Conservation (phyloP, 2,329 filamentous ascomycete species). For the Nannizziopsis arthrosporioides region DNA sequence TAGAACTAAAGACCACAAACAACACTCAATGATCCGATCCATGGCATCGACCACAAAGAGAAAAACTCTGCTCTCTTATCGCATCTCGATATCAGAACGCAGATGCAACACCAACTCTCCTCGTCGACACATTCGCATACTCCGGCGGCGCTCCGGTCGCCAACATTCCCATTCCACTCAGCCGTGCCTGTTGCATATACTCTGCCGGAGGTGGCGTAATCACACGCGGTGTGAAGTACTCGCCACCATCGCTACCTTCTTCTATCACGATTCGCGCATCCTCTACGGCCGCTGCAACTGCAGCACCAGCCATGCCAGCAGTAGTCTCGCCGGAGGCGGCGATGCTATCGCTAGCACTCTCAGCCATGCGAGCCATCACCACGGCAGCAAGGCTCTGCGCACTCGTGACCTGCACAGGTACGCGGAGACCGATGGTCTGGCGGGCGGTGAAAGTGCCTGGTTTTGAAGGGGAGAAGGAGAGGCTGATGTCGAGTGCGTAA, state of each 20-base stretch:
- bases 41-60: not conserved
- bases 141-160: constrained; percentile 5
- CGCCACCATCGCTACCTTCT: constrained; percentile 1
- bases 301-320: not conserved
- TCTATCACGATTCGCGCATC: too few relatives aligned
- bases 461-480: constrained; percentile 44
- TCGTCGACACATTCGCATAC: constrained; percentile 4
- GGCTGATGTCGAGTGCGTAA: constrained; percentile 49
- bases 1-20: too few relatives aligned
- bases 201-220: constrained; percentile 10
- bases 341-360: not conserved
- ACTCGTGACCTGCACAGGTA: constrained; percentile 34
- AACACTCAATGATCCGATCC: too few relatives aligned
- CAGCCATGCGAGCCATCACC: too few relatives aligned
- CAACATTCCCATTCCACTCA: not conserved
- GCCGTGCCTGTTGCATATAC: constrained; percentile 9
- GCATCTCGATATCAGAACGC: not conserved
- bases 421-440: constrained; percentile 30
- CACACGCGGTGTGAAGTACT: constrained; percentile 15
- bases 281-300: not conserved
- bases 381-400: not conserved
- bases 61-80: not conserved
- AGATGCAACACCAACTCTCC: not conserved
- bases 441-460: constrained; percentile 28
- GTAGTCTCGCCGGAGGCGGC: not conserved